These are phyloP conservation scores for Telopea speciosissima DNA, from an alignment of 177 flowering plant genomes.

Conservation along the genomic window DNA sequence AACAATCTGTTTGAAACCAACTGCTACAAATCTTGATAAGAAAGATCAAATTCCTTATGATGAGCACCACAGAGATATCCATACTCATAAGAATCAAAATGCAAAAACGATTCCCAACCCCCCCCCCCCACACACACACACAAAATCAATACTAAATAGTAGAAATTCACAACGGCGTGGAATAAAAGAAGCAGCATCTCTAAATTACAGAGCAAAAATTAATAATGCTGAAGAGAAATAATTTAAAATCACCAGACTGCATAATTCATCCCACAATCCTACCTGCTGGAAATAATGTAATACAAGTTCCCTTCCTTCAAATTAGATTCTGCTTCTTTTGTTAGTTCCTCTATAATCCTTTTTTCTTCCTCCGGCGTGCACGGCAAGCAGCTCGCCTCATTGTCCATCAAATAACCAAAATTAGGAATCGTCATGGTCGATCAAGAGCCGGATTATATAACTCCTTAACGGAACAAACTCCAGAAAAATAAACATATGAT, in stretches of 20 bases:
- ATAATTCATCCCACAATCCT: background rate
- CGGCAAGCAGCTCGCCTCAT: constrained; percentile 53
- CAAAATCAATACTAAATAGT: too few relatives aligned
- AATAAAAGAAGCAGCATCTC: too few relatives aligned
- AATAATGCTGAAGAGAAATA: too few relatives aligned
- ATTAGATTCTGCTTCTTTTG: constrained; percentile 40
- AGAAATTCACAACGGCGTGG: too few relatives aligned
- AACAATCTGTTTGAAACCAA: background rate
- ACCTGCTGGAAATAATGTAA: constrained; percentile 66
- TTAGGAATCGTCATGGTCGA: constrained; percentile 56
- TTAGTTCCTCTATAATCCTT: constrained; percentile 43
- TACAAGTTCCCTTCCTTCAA: constrained; percentile 61
- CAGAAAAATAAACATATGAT: background rate
- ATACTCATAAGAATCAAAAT: background rate
- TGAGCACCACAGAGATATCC: background rate
- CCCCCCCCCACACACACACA: too few relatives aligned
- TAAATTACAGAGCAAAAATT: too few relatives aligned
- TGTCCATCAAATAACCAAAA: constrained; percentile 47
- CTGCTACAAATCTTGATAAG: background rate
- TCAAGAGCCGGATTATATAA: background rate
- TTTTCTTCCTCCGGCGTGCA: constrained; percentile 69
- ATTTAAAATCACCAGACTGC: too few relatives aligned
- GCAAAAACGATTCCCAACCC: too few relatives aligned
- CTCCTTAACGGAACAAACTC: background rate
- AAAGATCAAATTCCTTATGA: background rate